Conservation (phyloP, 2,329 filamentous ascomycete genomes). For the Gliomastix tumulicola region DNA sequence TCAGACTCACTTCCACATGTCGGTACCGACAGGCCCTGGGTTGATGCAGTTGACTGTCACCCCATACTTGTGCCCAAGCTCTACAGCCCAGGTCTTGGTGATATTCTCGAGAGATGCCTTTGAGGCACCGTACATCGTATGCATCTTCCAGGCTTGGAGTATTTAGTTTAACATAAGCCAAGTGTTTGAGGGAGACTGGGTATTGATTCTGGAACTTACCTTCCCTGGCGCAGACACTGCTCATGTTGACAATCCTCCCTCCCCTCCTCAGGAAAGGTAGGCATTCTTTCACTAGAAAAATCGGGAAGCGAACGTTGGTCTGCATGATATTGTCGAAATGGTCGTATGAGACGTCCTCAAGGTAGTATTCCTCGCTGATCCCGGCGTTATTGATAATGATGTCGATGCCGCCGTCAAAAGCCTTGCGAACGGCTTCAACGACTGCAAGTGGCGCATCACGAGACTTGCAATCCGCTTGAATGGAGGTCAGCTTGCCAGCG, state of each 20-base stretch:
- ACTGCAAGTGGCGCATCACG: neutral
- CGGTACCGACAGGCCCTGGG: slow-evolving; percentile 18
- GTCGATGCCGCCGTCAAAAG: slow-evolving; percentile 3
- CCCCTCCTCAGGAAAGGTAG: slow-evolving; percentile 12
- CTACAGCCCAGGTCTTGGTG: slow-evolving; percentile 1
- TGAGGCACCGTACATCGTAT: slow-evolving; percentile 1
- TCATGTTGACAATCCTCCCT: slow-evolving; percentile 18
- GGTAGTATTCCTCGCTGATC: slow-evolving; percentile 1
- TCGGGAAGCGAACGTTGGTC: slow-evolving; percentile 3
- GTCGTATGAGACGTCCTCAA: slow-evolving; percentile 1
- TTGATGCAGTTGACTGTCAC: slow-evolving; percentile 20
- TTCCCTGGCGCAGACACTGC: slow-evolving; percentile 12
- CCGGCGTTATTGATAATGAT: slow-evolving; percentile 6
- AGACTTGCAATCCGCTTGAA: neutral
- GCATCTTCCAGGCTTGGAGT: too few species aligned
- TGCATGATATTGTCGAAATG: slow-evolving; percentile 2
- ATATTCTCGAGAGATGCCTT: slow-evolving; percentile 2
- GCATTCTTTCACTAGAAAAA: slow-evolving; percentile 17
- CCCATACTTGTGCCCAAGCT: slow-evolving; percentile 14
- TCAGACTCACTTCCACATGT: slow-evolving; percentile 4
- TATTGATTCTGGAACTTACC: too few species aligned
- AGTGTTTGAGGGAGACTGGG: neutral
- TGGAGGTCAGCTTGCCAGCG: neutral
- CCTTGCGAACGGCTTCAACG: neutral
- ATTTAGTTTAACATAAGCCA: too few species aligned